Evolutionary conservation across 345 rosid species (phyloP), one percentile per base, ranked within the genome.

Genomic region (Schrenkiella parvula): DNA sequence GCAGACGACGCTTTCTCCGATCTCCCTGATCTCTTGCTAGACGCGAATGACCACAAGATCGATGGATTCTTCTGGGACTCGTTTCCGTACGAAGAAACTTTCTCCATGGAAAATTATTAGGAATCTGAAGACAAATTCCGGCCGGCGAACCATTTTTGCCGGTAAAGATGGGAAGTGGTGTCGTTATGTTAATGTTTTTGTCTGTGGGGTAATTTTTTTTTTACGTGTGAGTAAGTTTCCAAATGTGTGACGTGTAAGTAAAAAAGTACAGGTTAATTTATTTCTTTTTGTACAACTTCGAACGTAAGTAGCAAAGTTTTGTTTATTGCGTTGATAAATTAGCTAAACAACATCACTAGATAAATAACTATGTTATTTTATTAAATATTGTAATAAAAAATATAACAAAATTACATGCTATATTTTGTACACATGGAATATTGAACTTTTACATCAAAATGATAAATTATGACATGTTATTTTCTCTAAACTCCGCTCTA

Each of bases 11-110:
- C 90, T 13, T 92, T 88, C 23, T 76, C 83, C 9, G 87, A 84
- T 70, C 83, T 92, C 52, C 96, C 98, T 26, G 95, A 92, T 66
- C 86, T 92, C 3, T 64, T 80, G 73, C 22, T 69, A 0, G 88
- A 81, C 55, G 75, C 46, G 37, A 74, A 58, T 52, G 59, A 75
- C 39, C 76, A 73, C 22, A 79, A 80, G 2, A 48, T 79, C 10
- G 83, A 78, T 34, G 89, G 83, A 34, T 66, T 88, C 19, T 66
- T 88, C 19, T 81, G 87, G 82, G 74, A 55, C 48, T 72, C 86
- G 2, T 70, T 80, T 6, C 38, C 83, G 11, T 79, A 73, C 26
- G 84, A 70, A 11, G 87, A 82, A 10, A 64, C 72, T n/a, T 68
- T 65, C 42, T 73, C 69, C 34, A 47, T 39, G 56, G 78, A 68